These are phyloP conservation scores for Globisporangium rhizosaccharum DNA, from an alignment of 352 stramenopile species.

Conservation along the genomic window DNA sequence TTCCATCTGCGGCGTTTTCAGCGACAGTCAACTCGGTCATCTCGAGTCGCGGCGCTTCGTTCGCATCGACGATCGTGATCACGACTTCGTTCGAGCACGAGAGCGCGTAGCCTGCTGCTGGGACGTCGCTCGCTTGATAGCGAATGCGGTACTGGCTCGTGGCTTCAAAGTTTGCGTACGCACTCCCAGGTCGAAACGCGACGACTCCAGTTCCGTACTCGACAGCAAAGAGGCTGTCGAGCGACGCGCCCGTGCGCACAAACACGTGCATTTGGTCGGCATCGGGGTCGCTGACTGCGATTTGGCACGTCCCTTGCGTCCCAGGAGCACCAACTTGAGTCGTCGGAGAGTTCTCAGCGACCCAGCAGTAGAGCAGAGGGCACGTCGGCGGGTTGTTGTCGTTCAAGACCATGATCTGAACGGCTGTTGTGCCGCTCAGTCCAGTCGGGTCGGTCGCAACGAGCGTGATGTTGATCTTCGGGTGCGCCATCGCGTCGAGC, in stretches of 20 bases:
- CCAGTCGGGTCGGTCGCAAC: conserved; percentile 4
- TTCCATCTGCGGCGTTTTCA: conserved; percentile 19
- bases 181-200: conserved; percentile 15
- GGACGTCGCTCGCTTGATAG: conserved; percentile 48
- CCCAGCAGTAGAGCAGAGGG: conserved; percentile 44
- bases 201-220: conserved; percentile 28
- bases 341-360: conserved; percentile 35
- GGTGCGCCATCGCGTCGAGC: conserved; percentile 1
- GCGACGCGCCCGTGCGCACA: conserved; percentile 24
- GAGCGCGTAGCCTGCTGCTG: conserved; percentile 24
- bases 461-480: not conserved
- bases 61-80: conserved; percentile 41
- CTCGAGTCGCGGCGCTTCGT: conserved; percentile 35
- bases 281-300: conserved; percentile 33
- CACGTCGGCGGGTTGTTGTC: conserved; percentile 50
- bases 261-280: conserved; percentile 37
- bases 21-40: conserved; percentile 13
- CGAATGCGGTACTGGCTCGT: conserved; percentile 31
- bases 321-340: conserved; percentile 31
- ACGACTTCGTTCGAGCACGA: conserved; percentile 35
- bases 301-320: conserved; percentile 28
- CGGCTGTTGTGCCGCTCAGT: conserved; percentile 13
- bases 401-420: conserved; percentile 29
- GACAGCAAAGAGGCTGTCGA: conserved; percentile 10
- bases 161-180: conserved; percentile 39